Evolutionary conservation across 352 stramenopile species (phyloP).

Genomic region (Phytophthora fragariaefolia): DNA sequence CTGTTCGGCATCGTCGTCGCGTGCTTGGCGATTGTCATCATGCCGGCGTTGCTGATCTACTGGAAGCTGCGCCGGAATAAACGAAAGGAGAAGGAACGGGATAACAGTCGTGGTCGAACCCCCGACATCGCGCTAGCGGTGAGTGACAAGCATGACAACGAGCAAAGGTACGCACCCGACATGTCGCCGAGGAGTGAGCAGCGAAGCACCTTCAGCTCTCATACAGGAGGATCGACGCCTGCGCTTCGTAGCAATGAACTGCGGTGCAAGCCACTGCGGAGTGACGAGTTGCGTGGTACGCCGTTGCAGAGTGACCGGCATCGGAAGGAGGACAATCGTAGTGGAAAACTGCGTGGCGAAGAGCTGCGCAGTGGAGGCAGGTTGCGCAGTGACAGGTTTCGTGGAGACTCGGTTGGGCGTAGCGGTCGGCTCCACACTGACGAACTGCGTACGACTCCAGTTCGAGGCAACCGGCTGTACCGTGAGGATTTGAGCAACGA

Average conservation of each 20-base stretch:
- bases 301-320: constrained; percentile 12
- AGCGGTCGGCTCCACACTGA: constrained; percentile 24
- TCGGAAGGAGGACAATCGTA: constrained; percentile 29
- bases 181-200: constrained; percentile 34
- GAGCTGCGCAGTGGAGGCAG: constrained; percentile 17
- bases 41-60: constrained; percentile 37
- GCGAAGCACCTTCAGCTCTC: constrained; percentile 26
- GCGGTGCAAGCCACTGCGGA: constrained; percentile 22
- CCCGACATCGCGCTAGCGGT: constrained; percentile 35
- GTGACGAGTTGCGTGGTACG: constrained; percentile 13
- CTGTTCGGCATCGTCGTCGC: constrained; percentile 41
- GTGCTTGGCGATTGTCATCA: constrained; percentile 36
- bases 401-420: constrained; percentile 12
- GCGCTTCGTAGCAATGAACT: constrained; percentile 36
- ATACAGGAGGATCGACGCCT: constrained; percentile 20
- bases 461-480: constrained; percentile 24
- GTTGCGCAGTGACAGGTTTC: constrained; percentile 24
- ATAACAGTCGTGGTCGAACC: constrained; percentile 1
- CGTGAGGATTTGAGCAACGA: constrained; percentile 28
- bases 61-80: constrained; percentile 30
- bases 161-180: constrained; percentile 36
- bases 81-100: constrained; percentile 8
- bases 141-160: constrained; percentile 38
- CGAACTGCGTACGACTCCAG: constrained; percentile 22
- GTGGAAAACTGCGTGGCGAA: constrained; percentile 6